phyloP scores from a whole-genome alignment of 2,329 filamentous ascomycete genomes.

The Aspergillus texensis region DNA sequence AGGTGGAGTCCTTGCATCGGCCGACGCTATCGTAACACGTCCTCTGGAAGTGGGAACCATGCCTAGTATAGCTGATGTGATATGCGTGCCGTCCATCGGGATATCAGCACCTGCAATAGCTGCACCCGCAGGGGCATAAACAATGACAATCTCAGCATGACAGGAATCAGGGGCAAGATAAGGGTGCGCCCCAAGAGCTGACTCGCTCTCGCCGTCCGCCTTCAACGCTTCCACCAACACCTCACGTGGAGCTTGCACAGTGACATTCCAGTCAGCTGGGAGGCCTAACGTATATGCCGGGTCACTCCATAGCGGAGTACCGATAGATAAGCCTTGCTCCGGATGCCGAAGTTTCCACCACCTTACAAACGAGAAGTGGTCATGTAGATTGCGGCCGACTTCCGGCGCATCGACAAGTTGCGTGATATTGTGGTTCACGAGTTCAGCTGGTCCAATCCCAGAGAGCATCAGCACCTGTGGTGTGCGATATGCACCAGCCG shows the following conservation, averaged over 20 bases:
- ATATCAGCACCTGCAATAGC: constrained; percentile 9
- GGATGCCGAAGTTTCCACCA: constrained; percentile 7
- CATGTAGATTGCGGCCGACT: constrained; percentile 30
- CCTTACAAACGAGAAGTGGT: constrained; percentile 33
- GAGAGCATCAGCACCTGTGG: constrained; percentile 40
- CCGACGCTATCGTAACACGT: constrained; percentile 19
- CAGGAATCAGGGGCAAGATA: not conserved
- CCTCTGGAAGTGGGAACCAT: constrained; percentile 27
- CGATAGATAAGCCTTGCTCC: constrained; percentile 2
- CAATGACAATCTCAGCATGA: constrained; percentile 22
- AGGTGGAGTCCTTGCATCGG: constrained; percentile 20
- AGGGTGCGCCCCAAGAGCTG: not conserved
- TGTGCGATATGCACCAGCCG: constrained; percentile 34
- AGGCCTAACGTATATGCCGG: constrained; percentile 41
- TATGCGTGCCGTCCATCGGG: constrained; percentile 27
- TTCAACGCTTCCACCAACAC: constrained; percentile 6
- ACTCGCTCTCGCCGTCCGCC: constrained; percentile 6
- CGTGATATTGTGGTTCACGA: constrained; percentile 38
- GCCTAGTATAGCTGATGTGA: constrained; percentile 23
- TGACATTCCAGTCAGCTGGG: constrained; percentile 43
- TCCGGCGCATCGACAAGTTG: constrained; percentile 20
- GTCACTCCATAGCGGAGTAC: constrained; percentile 36
- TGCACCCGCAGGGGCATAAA: constrained; percentile 28
- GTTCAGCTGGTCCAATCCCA: constrained; percentile 34
- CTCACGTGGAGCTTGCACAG: constrained; percentile 2